phyloP scores from a whole-genome alignment of 83 land plant genomes.

The Picea abies region DNA sequence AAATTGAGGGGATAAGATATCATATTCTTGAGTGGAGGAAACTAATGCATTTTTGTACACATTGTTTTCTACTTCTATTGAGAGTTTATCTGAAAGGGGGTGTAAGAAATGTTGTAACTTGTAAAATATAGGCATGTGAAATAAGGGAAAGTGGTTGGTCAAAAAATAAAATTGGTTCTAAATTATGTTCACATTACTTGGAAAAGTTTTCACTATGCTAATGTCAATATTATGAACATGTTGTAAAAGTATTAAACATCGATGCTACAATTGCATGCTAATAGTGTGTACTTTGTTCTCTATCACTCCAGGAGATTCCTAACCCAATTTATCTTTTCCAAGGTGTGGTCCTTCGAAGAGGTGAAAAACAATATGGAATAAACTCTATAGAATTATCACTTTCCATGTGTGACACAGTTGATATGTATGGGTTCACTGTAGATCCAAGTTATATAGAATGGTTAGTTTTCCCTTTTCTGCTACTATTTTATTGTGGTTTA shows the following conservation, averaged over 20 bases:
- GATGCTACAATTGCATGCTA: background rate
- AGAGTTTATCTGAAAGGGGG: background rate
- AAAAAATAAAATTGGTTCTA: background rate
- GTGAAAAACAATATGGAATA: conserved; percentile 97
- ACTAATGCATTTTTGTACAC: background rate
- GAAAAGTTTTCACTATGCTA: background rate
- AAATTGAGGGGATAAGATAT: background rate
- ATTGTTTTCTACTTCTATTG: background rate
- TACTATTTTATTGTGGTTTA: background rate
- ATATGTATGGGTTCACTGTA: too few relatives aligned
- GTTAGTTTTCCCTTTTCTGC: conserved; percentile 33
- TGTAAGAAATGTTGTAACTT: background rate
- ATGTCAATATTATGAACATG: background rate
- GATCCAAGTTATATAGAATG: conserved; percentile 56
- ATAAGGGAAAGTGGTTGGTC: background rate
- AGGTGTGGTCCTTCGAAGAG: conserved; percentile 91
- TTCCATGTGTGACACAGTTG: conserved; percentile 93
- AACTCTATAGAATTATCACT: conserved; percentile 92
- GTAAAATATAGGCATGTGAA: background rate
- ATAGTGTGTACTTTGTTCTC: background rate
- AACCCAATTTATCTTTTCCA: conserved; percentile 98
- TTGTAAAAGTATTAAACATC: background rate
- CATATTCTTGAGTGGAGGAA: background rate
- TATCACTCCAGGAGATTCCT: conserved; percentile 63
- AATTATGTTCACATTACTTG: background rate